Base-by-base conservation (phyloP, 345 rosid species). In the Euphorbia peplus region DNA sequence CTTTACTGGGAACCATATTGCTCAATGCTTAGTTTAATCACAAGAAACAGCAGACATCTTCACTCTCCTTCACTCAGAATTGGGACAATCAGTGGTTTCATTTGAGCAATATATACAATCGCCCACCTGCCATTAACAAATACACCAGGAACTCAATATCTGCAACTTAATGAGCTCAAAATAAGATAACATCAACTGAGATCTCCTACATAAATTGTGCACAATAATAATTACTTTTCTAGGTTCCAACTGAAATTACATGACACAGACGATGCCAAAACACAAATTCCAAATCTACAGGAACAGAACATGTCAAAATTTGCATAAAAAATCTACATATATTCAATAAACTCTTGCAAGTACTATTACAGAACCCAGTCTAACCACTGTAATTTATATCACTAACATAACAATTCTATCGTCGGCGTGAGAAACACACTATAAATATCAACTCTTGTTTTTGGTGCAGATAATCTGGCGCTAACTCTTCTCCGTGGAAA, bases 21-120 rank as follows among this genome's bases (percentile, higher is more conserved):
- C 70, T 4, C 72, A 79, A 70, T 64, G 44, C 70, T 4, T 74
- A 79, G 71, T 70, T 65, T 69, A 70, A 61, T 58, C 39, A 75
- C 41, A 73, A 30, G 61, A 25, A 64, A 48, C 57, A 14, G 24
- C 24, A 25, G 46, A 15, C 53, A 70, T 60, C 79, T 75, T 83
- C 83, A 95, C 74, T 90, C 99, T 25, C 66, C 84, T 80, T 88
- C 98, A 58, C 72, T 91, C 57, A 91, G 78, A 64, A 95, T 88
- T 4, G 99, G 99, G 68, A 95, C 99, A 25, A 95, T 95, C 70
- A 95, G 89, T 1, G 99, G 99, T 66, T 95, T 91, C 99, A 95
- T 86, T 74, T 95, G 98, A 13, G 98, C 98, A 67, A 95, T 81
- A 75, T 95, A 95, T 51, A 95, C 99, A 77, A 95, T 95, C 12